Percentiles rank a stretch among this genome's conserved stretches.
These are phyloP conservation scores for Discostella pseudostelligera DNA, from an alignment of 108 stramenopile species.

Conservation along the genomic window DNA sequence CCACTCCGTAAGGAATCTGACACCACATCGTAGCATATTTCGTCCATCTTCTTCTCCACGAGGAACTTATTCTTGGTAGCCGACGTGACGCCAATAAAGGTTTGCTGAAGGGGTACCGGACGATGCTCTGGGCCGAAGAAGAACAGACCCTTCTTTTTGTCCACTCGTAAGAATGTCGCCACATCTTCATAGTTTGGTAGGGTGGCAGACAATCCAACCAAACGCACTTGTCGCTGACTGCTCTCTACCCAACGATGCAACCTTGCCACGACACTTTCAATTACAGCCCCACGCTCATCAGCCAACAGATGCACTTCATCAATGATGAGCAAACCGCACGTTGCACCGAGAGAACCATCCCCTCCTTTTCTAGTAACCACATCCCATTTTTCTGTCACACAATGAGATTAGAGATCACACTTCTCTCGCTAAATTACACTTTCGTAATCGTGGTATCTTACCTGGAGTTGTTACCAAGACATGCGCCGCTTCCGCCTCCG, in stretches of 20 bases:
- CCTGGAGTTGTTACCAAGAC: conserved; percentile 95
- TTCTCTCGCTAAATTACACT: too few species aligned
- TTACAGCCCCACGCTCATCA: conserved; percentile 98
- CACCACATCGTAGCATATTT: conserved; percentile 88
- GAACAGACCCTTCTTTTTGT: conserved; percentile 85
- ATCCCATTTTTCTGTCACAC: conserved; percentile 82
- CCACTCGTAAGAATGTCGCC: conserved; percentile 77
- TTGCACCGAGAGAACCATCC: conserved; percentile 85
- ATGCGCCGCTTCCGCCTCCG: conserved; percentile 90
- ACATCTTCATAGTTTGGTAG: conserved; percentile 97
- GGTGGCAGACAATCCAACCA: conserved; percentile 98
- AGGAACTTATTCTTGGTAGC: conserved; percentile 65
- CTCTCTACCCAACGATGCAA: conserved; percentile 94
- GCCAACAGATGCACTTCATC: conserved; percentile 97
- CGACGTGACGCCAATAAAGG: conserved; percentile 91
- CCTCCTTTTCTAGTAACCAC: conserved; percentile 88
- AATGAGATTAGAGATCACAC: conserved; percentile 90
- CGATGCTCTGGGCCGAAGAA: conserved; percentile 96
- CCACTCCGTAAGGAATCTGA: conserved; percentile 86
- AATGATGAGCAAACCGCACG: conserved; percentile 96
- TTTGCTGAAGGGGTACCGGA: conserved; percentile 98
- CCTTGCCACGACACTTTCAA: conserved; percentile 96
- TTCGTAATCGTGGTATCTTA: too few species aligned
- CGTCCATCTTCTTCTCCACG: conserved; percentile 87
- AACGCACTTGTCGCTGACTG: conserved; percentile 86